Conservation (phyloP, 148 eudicot species). For the Camellia japonica region DNA sequence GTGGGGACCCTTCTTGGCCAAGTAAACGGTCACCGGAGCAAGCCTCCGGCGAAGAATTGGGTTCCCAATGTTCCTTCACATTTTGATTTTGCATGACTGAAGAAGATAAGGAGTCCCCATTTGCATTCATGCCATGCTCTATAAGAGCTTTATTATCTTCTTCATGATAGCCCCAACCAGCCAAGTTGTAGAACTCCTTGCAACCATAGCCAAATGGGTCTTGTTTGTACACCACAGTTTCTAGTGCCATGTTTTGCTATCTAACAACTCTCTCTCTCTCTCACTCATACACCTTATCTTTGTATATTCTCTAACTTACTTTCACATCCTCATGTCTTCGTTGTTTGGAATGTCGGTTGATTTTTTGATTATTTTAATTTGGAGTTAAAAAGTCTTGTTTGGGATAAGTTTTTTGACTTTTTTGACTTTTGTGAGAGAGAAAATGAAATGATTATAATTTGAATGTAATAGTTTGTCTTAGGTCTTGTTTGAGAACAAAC, state of each 20-base stretch:
- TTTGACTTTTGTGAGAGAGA: too few species aligned
- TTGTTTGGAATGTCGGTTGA: too few species aligned
- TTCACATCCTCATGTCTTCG: too few species aligned
- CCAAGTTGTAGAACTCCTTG: conserved; percentile 23
- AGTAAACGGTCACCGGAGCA: not conserved
- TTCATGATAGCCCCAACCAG: not conserved
- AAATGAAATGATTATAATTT: too few species aligned
- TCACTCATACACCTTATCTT: conserved; percentile 8
- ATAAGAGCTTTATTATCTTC: conserved; percentile 3
- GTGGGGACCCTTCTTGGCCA: conserved; percentile 9
- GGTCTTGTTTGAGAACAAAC: too few species aligned
- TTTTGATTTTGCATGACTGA: conserved; percentile 12
- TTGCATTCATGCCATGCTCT: not conserved
- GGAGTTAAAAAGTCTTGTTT: too few species aligned
- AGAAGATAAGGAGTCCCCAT: conserved; percentile 19
- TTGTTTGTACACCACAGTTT: conserved; percentile 44
- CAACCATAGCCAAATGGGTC: conserved; percentile 31
- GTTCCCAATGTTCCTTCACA: conserved; percentile 18
- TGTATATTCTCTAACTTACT: not conserved
- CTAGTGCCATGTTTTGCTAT: conserved; percentile 44
- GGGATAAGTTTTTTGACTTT: too few species aligned
- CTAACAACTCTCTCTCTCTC: not conserved
- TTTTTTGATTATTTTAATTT: too few species aligned
- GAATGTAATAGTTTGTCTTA: too few species aligned
- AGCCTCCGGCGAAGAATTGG: conserved; percentile 37